A percentile compares a stretch with the other conserved stretches of the same genome.
Conservation (phyloP, 805 yeast species). For the Saccharomyces cerevisiae region DNA sequence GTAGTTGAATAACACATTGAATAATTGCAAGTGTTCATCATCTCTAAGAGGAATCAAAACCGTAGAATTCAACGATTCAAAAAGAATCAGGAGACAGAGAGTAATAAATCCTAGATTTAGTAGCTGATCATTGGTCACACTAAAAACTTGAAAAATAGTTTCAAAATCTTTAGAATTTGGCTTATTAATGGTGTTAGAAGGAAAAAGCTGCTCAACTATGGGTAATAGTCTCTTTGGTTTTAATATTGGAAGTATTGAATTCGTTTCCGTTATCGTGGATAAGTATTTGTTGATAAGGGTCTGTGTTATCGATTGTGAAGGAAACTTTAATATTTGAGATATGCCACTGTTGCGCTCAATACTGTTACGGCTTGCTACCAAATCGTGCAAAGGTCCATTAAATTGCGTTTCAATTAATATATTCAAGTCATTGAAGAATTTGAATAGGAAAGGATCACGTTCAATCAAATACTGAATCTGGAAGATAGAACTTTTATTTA, state of each 20-base stretch:
- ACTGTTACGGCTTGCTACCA: neutral
- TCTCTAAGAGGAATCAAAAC: slow-evolving; percentile 24
- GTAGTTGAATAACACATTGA: slow-evolving; percentile 10
- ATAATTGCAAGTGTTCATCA: slow-evolving; percentile 12
- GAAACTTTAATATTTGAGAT: slow-evolving; percentile 13
- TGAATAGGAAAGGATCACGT: slow-evolving; percentile 20
- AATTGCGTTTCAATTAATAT: slow-evolving; percentile 10
- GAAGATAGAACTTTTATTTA: slow-evolving; percentile 21
- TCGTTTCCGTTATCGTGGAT: slow-evolving; percentile 15
- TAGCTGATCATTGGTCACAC: slow-evolving; percentile 15
- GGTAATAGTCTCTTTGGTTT: slow-evolving; percentile 17
- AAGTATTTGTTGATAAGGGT: slow-evolving; percentile 17
- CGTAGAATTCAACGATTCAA: slow-evolving; percentile 22
- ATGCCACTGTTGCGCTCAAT: neutral
- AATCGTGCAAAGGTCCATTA: neutral
- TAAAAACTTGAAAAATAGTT: slow-evolving; percentile 12
- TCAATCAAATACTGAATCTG: slow-evolving; percentile 14
- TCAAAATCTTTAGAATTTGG: slow-evolving; percentile 6
- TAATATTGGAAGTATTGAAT: slow-evolving; percentile 19
- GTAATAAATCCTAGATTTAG: slow-evolving; percentile 14
- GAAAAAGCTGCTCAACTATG: slow-evolving; percentile 16
- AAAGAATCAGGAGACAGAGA: slow-evolving; percentile 18
- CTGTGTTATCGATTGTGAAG: slow-evolving; percentile 12
- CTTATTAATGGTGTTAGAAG: neutral
- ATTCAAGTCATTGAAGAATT: slow-evolving; percentile 12